Conservation (phyloP, 2,329 filamentous ascomycete genomes). For the Malbranchea zuffiana region DNA sequence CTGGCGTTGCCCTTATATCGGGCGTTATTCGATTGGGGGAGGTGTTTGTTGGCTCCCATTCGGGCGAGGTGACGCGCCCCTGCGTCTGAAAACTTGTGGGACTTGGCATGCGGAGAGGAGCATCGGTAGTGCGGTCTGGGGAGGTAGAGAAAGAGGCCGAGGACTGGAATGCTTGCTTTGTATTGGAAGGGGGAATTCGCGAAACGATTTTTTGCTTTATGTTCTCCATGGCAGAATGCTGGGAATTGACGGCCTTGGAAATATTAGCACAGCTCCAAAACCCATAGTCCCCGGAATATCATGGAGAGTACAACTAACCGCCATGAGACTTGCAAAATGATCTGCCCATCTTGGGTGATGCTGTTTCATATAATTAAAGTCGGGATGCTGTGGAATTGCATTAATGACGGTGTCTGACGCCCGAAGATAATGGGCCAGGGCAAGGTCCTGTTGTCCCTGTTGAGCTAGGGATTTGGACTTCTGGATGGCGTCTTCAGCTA, state of each 20-base stretch:
- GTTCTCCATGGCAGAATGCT: constrained; percentile 32
- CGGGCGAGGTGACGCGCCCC: background rate
- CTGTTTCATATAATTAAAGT: constrained; percentile 55
- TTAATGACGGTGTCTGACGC: constrained; percentile 70
- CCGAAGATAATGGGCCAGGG: constrained; percentile 73
- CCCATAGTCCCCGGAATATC: constrained; percentile 7
- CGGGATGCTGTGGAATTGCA: constrained; percentile 62
- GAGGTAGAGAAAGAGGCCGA: background rate
- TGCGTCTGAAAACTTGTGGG: constrained; percentile 28
- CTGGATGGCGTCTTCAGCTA: constrained; percentile 28
- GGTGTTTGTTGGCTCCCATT: background rate
- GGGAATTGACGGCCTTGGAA: constrained; percentile 19
- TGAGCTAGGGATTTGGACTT: constrained; percentile 25
- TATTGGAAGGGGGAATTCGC: constrained; percentile 25
- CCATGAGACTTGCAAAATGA: constrained; percentile 46
- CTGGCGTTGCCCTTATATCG: constrained; percentile 17
- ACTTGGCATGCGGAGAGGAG: constrained; percentile 27
- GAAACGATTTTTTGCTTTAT: constrained; percentile 33
- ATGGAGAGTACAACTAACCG: constrained; percentile 43
- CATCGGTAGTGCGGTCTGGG: background rate
- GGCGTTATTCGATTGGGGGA: constrained; percentile 8
- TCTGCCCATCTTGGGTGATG: constrained; percentile 42
- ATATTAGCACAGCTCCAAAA: constrained; percentile 8
- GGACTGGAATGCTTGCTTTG: constrained; percentile 14
- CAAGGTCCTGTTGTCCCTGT: constrained; percentile 49